Conservation (phyloP, 2,329 filamentous ascomycete species). For the Hymenoscyphus albidus region DNA sequence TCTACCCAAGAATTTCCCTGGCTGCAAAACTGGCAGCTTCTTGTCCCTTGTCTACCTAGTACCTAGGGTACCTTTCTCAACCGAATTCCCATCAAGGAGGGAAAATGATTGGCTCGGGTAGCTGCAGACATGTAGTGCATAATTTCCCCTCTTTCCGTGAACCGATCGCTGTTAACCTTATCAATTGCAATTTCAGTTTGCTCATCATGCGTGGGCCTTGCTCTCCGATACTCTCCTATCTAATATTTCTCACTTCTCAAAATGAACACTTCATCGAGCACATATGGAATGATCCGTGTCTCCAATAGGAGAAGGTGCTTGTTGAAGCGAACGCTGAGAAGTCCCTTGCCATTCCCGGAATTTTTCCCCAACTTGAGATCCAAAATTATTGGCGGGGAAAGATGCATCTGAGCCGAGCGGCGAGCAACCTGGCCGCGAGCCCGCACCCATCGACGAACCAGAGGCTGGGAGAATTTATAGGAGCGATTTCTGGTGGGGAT, state of each 20-base stretch:
- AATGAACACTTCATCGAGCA: neutral
- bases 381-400: conserved; percentile 1
- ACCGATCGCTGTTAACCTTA: neutral
- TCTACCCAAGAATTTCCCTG: conserved; percentile 1
- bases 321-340: neutral
- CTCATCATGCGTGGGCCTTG: neutral
- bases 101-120: neutral
- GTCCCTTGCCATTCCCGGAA: neutral
- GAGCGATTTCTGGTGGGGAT: neutral
- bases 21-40: neutral
- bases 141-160: conserved; percentile 1
- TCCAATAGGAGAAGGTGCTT: neutral
- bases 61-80: neutral
- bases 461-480: neutral
- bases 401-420: neutral
- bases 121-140: conserved; percentile 3
- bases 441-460: neutral
- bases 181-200: neutral
- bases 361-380: neutral
- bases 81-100: neutral
- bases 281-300: neutral
- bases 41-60: neutral
- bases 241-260: neutral
- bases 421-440: neutral
- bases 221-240: neutral